Evolutionary conservation across 139 green algal species (phyloP).

Genomic region (Auxenochlorella protothecoides): DNA sequence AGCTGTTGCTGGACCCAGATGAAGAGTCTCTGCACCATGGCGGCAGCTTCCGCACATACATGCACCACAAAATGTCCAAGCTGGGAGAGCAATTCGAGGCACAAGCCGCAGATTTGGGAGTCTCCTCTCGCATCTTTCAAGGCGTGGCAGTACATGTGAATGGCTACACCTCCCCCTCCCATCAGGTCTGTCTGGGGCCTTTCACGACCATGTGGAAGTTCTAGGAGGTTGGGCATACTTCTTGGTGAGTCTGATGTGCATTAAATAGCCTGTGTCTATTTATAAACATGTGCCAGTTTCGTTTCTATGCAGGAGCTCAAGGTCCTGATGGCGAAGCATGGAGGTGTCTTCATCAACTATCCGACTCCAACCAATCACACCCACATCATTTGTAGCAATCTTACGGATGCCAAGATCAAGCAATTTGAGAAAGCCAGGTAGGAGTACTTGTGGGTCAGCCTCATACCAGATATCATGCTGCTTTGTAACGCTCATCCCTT

Average conservation of each 20-base stretch:
- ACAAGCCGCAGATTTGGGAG: constrained; percentile 2
- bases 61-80: constrained; percentile 59
- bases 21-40: constrained; percentile 29
- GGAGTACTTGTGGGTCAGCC: not conserved
- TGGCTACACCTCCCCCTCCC: constrained; percentile 63
- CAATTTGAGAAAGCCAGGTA: constrained; percentile 28
- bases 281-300: not conserved
- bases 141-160: constrained; percentile 84
- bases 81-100: constrained; percentile 53
- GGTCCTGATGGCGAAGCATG: constrained; percentile 83
- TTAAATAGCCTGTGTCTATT: not conserved
- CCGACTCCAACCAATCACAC: constrained; percentile 56
- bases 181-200: constrained; percentile 23
- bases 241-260: not conserved
- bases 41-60: constrained; percentile 29
- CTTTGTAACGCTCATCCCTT: too few species aligned
- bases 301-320: constrained; percentile 63
- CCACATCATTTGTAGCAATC: constrained; percentile 84
- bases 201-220: not conserved
- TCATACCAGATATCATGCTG: too few species aligned
- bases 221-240: constrained; percentile 1
- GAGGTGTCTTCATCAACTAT: constrained; percentile 82
- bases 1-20: not conserved
- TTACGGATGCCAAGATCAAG: constrained; percentile 84
- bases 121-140: constrained; percentile 47